Evolutionary conservation across 306 rosid genomes (phyloP).

Genomic region (Malus fusca): DNA sequence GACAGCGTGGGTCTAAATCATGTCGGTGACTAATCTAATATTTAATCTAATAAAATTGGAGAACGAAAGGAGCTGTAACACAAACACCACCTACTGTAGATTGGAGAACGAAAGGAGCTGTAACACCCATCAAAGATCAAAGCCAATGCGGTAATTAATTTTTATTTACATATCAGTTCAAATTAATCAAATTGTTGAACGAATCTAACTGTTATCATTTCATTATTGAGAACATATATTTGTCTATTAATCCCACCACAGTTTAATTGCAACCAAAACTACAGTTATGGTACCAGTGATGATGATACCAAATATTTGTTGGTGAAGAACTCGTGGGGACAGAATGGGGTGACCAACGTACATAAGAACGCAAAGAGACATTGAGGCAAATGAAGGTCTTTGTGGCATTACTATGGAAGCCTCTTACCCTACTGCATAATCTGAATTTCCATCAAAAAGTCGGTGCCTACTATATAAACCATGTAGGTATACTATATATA

Average conservation of each 20-base stretch:
- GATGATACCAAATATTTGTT: slow-evolving; percentile 37
- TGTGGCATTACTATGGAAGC: neutral
- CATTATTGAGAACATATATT: too few relatives aligned
- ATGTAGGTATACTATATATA: too few relatives aligned
- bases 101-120: neutral
- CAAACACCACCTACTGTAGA: neutral
- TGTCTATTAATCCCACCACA: too few relatives aligned
- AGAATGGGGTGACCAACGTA: slow-evolving; percentile 36
- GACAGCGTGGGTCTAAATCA: rapidly evolving
- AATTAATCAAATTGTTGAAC: too few relatives aligned
- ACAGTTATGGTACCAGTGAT: slow-evolving; percentile 16
- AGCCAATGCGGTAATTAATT: neutral
- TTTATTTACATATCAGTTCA: neutral
- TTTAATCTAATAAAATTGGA: too few relatives aligned
- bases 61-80: too few relatives aligned
- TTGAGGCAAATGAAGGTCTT: slow-evolving; percentile 1
- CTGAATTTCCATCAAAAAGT: neutral
- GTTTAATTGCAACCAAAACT: too few relatives aligned
- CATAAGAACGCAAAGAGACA: slow-evolving; percentile 30
- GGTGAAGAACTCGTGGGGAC: slow-evolving; percentile 44
- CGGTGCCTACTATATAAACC: neutral
- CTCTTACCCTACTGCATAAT: neutral
- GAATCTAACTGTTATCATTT: too few relatives aligned
- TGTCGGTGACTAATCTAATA: too few relatives aligned
- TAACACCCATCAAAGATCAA: neutral